phyloP scores from a whole-genome alignment of 1,284 basidiomycete species.

The Peniophora sp. region DNA sequence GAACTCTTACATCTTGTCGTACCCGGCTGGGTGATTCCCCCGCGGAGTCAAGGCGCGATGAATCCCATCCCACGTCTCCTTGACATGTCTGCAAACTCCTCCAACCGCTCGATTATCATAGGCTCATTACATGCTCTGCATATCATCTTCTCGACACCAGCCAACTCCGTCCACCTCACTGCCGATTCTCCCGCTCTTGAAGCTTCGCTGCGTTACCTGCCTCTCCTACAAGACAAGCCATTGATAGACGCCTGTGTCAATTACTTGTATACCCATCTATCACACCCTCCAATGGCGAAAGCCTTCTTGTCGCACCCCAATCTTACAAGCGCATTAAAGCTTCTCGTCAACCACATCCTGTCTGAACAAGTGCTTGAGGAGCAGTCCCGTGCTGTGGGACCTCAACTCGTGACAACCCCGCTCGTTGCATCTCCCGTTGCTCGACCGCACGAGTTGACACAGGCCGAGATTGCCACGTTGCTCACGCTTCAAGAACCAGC shows the following conservation, averaged over 20 bases:
- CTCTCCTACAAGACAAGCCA: conserved; percentile 63
- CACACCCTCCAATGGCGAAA: conserved; percentile 68
- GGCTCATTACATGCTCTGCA: conserved; percentile 52
- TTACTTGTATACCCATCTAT: conserved; percentile 70
- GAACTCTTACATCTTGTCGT: conserved; percentile 47
- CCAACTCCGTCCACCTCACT: conserved; percentile 46
- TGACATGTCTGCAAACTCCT: conserved; percentile 44
- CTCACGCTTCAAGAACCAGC: conserved; percentile 59
- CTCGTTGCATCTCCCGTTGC: conserved; percentile 37
- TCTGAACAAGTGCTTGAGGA: conserved; percentile 63
- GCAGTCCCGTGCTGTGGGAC: conserved; percentile 52
- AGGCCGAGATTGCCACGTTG: conserved; percentile 57
- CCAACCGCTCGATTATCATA: conserved; percentile 68
- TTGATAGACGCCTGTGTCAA: conserved; percentile 66
- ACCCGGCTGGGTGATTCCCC: conserved; percentile 19
- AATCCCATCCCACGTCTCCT: conserved; percentile 23
- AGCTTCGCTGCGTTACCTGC: conserved; percentile 61
- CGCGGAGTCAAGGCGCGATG: conserved; percentile 15
- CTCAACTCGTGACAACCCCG: conserved; percentile 40
- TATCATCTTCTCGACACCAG: conserved; percentile 50
- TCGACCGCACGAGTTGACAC: conserved; percentile 53
- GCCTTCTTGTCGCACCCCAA: conserved; percentile 62
- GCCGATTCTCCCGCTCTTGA: conserved; percentile 48
- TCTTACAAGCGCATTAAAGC: conserved; percentile 57
- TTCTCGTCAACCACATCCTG: conserved; percentile 60